Percentiles rank a stretch among this genome's conserved stretches.
These are phyloP conservation scores for Teratosphaeria nubilosa DNA, from an alignment of 2,329 filamentous ascomycete species.

Conservation along the genomic window DNA sequence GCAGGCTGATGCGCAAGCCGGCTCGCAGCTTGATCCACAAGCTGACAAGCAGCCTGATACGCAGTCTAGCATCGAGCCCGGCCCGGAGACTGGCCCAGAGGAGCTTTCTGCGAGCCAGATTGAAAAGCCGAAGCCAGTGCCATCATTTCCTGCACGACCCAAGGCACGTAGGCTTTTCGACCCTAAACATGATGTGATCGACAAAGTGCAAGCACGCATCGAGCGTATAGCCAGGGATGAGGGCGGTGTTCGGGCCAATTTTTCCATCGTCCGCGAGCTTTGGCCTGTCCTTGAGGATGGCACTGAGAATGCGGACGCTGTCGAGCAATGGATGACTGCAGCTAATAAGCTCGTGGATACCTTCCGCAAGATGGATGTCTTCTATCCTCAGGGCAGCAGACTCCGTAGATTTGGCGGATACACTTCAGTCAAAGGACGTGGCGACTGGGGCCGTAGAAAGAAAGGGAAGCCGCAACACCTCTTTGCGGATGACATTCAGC, in stretches of 20 bases:
- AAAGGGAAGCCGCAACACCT: neutral
- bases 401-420: neutral
- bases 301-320: constrained; percentile 35
- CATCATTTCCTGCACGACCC: neutral
- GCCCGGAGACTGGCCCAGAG: too few species aligned
- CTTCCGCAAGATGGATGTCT: constrained; percentile 49
- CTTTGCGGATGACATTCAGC: neutral
- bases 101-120: neutral
- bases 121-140: neutral
- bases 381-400: constrained; percentile 37
- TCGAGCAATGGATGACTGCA: constrained; percentile 49
- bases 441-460: neutral
- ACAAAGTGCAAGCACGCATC: neutral
- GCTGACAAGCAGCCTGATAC: neutral
- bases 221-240: neutral
- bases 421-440: neutral
- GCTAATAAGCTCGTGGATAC: constrained; percentile 49
- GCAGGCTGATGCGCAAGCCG: neutral
- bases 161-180: neutral
- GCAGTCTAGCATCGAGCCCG: neutral
- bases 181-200: neutral
- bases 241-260: neutral
- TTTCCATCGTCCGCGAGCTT: constrained; percentile 24
- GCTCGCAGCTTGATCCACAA: neutral
- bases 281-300: constrained; percentile 35